These are phyloP conservation scores for Penicillium capsulatum DNA, from an alignment of 2,329 filamentous ascomycete genomes.

Conservation along the genomic window DNA sequence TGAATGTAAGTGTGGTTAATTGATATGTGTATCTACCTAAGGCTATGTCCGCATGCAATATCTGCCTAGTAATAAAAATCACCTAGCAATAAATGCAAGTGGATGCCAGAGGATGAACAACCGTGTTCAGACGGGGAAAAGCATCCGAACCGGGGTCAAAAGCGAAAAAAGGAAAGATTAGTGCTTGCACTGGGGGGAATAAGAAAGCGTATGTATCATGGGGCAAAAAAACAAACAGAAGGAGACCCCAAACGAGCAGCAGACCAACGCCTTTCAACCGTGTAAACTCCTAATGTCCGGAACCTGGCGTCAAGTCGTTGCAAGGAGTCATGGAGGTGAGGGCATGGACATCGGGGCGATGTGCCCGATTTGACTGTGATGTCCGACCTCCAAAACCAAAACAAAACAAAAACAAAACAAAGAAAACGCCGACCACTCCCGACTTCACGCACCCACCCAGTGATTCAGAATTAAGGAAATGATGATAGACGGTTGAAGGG, in stretches of 20 bases:
- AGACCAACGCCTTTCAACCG: constrained; percentile 22
- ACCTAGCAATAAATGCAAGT: constrained; percentile 22
- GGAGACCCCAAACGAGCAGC: constrained; percentile 12
- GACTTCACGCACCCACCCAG: too few species aligned
- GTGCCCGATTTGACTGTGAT: too few species aligned
- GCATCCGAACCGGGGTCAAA: constrained; percentile 9
- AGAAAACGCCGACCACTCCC: too few species aligned
- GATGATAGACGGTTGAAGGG: neutral
- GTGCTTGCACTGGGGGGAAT: constrained; percentile 9
- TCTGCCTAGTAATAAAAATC: constrained; percentile 17
- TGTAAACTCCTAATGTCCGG: constrained; percentile 14
- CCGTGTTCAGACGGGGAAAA: too few species aligned
- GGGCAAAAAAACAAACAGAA: constrained; percentile 4
- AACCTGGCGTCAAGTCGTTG: constrained; percentile 22
- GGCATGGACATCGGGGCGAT: too few species aligned
- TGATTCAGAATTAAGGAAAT: neutral
- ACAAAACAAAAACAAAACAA: constrained; percentile 11
- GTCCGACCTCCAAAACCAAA: constrained; percentile 14
- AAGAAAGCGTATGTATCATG: constrained; percentile 6
- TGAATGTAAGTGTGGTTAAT: neutral
- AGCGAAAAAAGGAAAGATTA: constrained; percentile 17
- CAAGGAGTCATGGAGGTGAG: constrained; percentile 12
- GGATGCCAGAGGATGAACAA: constrained; percentile 5
- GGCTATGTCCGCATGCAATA: constrained; percentile 15
- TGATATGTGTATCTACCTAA: constrained; percentile 8